These are phyloP conservation scores for Coleophoma eucalyptorum DNA, from an alignment of 2,329 filamentous ascomycete species.

Conservation along the genomic window DNA sequence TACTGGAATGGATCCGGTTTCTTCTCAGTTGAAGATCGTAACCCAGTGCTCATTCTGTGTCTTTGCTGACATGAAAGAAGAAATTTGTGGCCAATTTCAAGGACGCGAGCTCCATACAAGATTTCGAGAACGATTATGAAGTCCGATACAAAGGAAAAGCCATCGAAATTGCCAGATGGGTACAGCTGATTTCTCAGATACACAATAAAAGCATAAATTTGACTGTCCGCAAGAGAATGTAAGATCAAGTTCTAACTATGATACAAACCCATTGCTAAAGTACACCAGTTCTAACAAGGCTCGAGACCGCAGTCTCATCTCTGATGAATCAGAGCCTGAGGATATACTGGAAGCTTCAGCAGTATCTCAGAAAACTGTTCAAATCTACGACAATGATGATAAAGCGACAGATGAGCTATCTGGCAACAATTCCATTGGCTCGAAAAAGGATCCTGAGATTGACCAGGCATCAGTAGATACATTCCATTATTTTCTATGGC, in stretches of 20 bases:
- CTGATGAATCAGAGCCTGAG: no score
- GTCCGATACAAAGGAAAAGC: neutral
- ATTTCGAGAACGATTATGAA: neutral
- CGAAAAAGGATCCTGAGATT: neutral
- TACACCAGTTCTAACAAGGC: no score
- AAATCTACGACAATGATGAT: no score
- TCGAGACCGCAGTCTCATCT: no score
- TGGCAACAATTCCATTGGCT: neutral
- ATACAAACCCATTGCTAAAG: no score
- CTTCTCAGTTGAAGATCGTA: no score
- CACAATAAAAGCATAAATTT: neutral
- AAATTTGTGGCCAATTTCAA: neutral
- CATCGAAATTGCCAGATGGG: neutral
- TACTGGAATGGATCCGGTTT: no score
- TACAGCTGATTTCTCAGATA: neutral
- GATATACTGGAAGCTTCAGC: no score
- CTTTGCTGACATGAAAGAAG: neutral
- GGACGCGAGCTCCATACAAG: neutral
- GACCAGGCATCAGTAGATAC: neutral
- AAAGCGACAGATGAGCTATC: no score
- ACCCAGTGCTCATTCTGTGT: no score
- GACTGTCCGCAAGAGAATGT: neutral
- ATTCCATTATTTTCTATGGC: neutral
- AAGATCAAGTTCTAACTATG: neutral
- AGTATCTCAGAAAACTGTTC: no score